Percentiles rank a stretch among this genome's conserved stretches.
phyloP scores from a whole-genome alignment of 2,329 filamentous ascomycete species.

The Salinomyces thailandicus region DNA sequence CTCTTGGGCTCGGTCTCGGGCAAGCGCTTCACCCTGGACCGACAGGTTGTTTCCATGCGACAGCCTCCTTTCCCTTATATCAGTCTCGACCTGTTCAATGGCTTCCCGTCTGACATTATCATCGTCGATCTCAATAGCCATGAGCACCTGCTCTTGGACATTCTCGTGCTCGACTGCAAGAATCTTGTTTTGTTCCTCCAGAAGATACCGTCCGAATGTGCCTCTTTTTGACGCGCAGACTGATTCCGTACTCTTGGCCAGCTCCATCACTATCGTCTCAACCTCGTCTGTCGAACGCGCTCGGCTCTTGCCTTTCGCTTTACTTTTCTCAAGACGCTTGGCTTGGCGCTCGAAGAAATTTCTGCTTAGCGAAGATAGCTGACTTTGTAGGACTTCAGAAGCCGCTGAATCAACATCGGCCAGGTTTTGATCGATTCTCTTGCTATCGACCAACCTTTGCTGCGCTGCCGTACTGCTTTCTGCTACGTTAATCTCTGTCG shows the following conservation, averaged over 20 bases:
- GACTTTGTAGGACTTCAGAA: too few relatives aligned
- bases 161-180: too few relatives aligned
- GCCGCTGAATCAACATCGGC: too few relatives aligned
- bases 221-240: too few relatives aligned
- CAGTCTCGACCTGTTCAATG: background rate
- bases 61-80: background rate
- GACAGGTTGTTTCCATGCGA: background rate
- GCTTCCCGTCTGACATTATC: background rate
- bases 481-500: too few relatives aligned
- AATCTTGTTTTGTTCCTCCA: too few relatives aligned
- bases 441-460: too few relatives aligned
- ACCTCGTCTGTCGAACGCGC: background rate
- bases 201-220: too few relatives aligned
- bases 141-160: too few relatives aligned
- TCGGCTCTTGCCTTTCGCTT: background rate
- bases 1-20: background rate
- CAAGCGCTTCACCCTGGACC: background rate
- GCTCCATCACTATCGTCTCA: too few relatives aligned
- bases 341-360: background rate
- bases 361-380: background rate
- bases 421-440: too few relatives aligned
- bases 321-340: background rate
- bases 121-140: background rate
- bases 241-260: background rate
- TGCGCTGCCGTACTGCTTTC: too few relatives aligned